Evolutionary conservation across 352 stramenopile genomes (phyloP), one percentile per base, ranked within the genome.

Genomic region (Globisporangium yorkense): DNA sequence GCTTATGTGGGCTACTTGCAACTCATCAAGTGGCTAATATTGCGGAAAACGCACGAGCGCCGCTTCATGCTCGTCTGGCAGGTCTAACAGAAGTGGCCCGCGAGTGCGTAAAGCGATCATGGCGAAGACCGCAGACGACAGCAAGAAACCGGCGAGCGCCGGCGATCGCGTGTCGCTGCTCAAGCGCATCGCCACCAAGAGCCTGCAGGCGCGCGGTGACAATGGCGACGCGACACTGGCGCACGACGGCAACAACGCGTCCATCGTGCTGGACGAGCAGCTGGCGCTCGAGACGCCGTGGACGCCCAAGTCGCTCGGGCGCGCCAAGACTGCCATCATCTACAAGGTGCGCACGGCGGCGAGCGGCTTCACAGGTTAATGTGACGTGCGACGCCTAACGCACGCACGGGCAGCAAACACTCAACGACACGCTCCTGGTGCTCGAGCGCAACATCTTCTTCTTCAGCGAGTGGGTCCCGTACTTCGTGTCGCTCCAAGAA

Each of bases 361-460:
- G 24, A 27, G 24, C 24, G 24, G 24, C 24, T 27, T 27, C 24
- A 27, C 24, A 27, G 24, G 24, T 27, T 27, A 27, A 27, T 27
- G 24, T 27, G 24, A 27, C 24, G 24, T 27, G 24, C 24, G 24
- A 27, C 24, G 24, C 24, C 24, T 27, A 27, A 27, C 24, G 12
- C 13, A 54, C 29, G 47, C 46, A 37, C 8, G 51, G 29, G n/a
- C 51, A 94, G 84, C 82, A 94, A 80, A 92, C 82, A 9, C 67
- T 94, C 31, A 94, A 94, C 56, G 84, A 94, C 62, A 92, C 78
- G 53, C 63, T 94, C 49, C 53, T 91, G 9, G 72, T 94, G 37
- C 56, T 89, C 40, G 80, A 92, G 63, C 80, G 77, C 61, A 89
- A 88, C 61, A 85, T 94, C 31, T 92, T 94, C 57, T 92, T 92